phyloP scores from a whole-genome alignment of 331 rosid species.

The Malus hybrid region DNA sequence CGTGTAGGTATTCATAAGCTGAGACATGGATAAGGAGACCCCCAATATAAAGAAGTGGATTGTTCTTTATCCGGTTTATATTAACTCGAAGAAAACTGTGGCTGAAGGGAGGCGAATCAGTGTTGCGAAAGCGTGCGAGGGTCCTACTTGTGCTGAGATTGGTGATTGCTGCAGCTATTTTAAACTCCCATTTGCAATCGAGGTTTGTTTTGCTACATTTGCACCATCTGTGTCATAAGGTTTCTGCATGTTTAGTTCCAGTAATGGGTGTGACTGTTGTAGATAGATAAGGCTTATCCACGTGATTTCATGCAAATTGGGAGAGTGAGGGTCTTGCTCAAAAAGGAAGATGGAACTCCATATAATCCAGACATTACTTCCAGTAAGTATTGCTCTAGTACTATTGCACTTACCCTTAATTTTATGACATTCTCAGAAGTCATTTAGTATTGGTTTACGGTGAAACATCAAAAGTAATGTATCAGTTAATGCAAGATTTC shows the following conservation, averaged over 20 bases:
- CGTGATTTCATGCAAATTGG: conserved; percentile 90
- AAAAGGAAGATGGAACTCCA: conserved; percentile 71
- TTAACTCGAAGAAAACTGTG: conserved; percentile 69
- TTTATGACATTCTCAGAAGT: not conserved
- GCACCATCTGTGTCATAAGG: not conserved
- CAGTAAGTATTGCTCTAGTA: conserved; percentile 29
- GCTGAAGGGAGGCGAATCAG: conserved; percentile 68
- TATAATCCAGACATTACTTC: conserved; percentile 57
- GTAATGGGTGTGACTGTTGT: not conserved
- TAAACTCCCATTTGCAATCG: conserved; percentile 71
- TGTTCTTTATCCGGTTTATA: conserved; percentile 68
- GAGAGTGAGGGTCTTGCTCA: conserved; percentile 71
- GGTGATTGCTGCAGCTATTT: conserved; percentile 77
- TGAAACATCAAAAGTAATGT: not conserved
- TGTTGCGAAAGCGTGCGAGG: not conserved
- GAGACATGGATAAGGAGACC: conserved; percentile 51
- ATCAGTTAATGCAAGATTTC: not conserved
- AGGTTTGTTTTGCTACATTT: conserved; percentile 32
- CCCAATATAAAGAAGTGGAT: conserved; percentile 66
- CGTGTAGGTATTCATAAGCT: not conserved
- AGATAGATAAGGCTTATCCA: conserved; percentile 85
- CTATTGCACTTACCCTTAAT: not conserved
- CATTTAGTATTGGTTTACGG: not conserved
- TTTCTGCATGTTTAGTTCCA: not conserved
- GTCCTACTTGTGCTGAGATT: conserved; percentile 57